Conservation (phyloP, 1,284 basidiomycete genomes). For the Neonothopanus nambi region DNA sequence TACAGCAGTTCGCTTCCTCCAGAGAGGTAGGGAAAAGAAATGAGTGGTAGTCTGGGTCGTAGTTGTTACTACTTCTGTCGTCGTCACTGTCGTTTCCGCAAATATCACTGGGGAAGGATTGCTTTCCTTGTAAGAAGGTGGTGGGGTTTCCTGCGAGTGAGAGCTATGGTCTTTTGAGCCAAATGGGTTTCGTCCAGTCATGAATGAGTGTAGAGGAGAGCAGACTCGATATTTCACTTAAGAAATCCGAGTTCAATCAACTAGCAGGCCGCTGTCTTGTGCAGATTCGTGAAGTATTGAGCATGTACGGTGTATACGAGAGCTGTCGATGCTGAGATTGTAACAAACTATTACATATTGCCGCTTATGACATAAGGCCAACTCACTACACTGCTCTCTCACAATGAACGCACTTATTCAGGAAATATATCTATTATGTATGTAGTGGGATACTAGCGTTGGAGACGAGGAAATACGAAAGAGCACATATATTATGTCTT, state of each 20-base stretch:
- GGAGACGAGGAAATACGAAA: conserved; percentile 16
- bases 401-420: no score
- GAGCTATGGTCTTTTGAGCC: conserved; percentile 20
- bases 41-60: conserved; percentile 53
- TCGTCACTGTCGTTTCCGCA: conserved; percentile 51
- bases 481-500: conserved; percentile 24
- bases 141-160: conserved; percentile 25
- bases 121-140: conserved; percentile 38
- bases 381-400: background rate
- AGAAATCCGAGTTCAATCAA: conserved; percentile 18
- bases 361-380: background rate
- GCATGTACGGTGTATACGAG: no score
- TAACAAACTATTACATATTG: no score
- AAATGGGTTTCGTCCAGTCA: conserved; percentile 26
- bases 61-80: conserved; percentile 49
- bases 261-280: background rate
- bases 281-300: no score
- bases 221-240: conserved; percentile 18
- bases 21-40: conserved; percentile 66
- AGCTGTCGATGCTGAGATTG: no score
- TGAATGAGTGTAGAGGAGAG: conserved; percentile 18
- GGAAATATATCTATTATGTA: no score
- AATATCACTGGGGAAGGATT: conserved; percentile 39
- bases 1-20: conserved; percentile 52
- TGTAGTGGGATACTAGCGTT: no score